Conservation (phyloP, 108 stramenopile species). For the Hondaea fermentalgiana region DNA sequence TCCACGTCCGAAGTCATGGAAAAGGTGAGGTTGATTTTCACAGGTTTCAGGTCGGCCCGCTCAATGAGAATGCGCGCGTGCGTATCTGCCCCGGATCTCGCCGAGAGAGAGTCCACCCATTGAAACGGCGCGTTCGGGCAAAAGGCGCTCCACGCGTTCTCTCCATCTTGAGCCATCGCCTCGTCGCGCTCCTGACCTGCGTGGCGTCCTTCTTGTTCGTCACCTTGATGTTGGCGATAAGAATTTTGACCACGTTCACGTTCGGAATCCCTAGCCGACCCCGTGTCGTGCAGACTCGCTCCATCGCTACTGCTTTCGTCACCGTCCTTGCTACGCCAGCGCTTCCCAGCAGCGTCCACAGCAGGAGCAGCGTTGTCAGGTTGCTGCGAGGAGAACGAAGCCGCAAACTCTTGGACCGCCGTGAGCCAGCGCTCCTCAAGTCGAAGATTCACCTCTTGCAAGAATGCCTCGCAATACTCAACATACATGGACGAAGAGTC, state of each 20-base stretch:
- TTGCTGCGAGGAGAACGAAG: background rate
- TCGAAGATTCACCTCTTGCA: background rate
- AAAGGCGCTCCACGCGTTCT: background rate
- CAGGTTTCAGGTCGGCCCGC: background rate
- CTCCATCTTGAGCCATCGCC: no score
- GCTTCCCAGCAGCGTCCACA: no score
- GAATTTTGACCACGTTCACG: background rate
- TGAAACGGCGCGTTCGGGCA: background rate
- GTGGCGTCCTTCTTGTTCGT: background rate
- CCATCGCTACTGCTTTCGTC: no score
- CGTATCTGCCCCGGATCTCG: background rate
- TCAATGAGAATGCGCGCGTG: background rate
- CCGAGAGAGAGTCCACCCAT: background rate
- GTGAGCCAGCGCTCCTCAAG: conserved; percentile 14
- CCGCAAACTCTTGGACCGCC: background rate
- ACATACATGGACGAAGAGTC: background rate
- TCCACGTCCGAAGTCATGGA: conserved; percentile 5
- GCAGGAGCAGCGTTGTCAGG: no score
- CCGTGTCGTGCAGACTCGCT: no score
- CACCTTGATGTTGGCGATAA: background rate
- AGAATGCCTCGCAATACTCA: background rate
- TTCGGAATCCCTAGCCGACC: background rate
- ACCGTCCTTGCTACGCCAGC: no score
- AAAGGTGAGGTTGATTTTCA: background rate
- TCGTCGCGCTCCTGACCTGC: background rate